Evolutionary conservation across 305 asterid genomes (phyloP), one percentile per base, ranked within the genome.

Genomic region (Ilex paraguariensis): DNA sequence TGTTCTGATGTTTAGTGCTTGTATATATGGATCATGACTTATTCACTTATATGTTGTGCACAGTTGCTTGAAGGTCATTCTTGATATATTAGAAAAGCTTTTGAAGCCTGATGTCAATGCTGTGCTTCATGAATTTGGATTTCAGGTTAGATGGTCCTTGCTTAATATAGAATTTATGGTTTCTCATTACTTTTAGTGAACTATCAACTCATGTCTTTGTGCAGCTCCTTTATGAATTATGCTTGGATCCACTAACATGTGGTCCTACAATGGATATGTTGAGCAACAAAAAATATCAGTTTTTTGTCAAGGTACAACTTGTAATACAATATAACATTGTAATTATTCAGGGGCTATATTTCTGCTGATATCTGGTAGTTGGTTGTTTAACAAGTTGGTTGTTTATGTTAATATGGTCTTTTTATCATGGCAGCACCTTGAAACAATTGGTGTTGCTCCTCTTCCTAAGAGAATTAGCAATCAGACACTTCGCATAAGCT

Each of bases 61-160:
- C 73, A 93, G 99, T 84, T 90, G 97, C 77, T 82, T 93, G 88
- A 90, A 90, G 92, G 92, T 93, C 77, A 82, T 88, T 80, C 97
- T 93, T 67, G 95, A 88, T 59, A 72, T 86, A 64, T 70, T 93
- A 84, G 96, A 90, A 66, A 86, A 79, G 68, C 88, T 86, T 65
- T 70, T 76, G 68, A 93, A 82, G 79, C 95, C 97, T 60, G 97
- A 87, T 31, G 81, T 81, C 74, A 90, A 93, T 73, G 91, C 92
- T n/a, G 61, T 79, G 75, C 96, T 93, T 80, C 91, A 90, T 73
- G 99, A 93, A 78, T 93, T 90, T 76, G 95, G 95, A 54, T 90
- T 93, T 73, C 97, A 90, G 95, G 99, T 93, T 64, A 54, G 73
- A 66, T 58, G 17, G 67, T 66, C 52, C 56, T 52, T 42, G 5